A percentile compares a stretch with the other conserved stretches of the same genome.
Conservation (phyloP, 345 rosid genomes). For the Corchorus capsularis region DNA sequence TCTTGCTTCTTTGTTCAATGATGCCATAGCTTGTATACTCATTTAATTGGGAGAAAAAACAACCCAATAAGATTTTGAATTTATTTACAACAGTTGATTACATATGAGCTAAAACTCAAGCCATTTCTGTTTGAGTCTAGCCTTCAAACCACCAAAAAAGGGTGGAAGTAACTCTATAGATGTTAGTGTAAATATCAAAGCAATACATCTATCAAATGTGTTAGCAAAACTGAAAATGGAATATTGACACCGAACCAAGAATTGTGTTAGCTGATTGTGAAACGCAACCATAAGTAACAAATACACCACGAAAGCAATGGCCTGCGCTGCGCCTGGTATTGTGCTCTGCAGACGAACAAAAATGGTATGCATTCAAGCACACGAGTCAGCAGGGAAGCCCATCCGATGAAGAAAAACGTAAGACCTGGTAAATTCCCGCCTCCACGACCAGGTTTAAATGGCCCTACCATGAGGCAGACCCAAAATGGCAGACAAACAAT, state of each 20-base stretch:
- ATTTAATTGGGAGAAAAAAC: background rate
- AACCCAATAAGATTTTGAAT: conserved; percentile 15
- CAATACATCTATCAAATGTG: conserved; percentile 27
- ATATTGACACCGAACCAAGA: background rate
- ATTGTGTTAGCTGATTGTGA: background rate
- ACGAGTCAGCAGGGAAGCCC: background rate
- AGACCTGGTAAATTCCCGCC: background rate
- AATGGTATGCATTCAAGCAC: background rate
- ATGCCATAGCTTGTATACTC: background rate
- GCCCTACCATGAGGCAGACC: conserved; percentile 39
- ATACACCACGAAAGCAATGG: background rate
- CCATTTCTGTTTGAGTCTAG: background rate
- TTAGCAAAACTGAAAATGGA: conserved; percentile 21
- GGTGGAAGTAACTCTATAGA: background rate
- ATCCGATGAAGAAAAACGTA: background rate
- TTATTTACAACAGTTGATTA: conserved; percentile 19
- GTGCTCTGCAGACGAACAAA: conserved; percentile 5
- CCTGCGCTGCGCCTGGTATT: background rate
- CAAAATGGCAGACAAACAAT: conserved; percentile 51
- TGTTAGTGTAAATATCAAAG: conserved; percentile 24
- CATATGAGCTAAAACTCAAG: conserved; percentile 6
- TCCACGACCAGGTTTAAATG: conserved; percentile 31
- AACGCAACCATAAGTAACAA: background rate
- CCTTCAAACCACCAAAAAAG: background rate
- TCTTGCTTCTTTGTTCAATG: background rate